phyloP scores from a whole-genome alignment of 2,329 filamentous ascomycete genomes.

The Tolypocladium album region DNA sequence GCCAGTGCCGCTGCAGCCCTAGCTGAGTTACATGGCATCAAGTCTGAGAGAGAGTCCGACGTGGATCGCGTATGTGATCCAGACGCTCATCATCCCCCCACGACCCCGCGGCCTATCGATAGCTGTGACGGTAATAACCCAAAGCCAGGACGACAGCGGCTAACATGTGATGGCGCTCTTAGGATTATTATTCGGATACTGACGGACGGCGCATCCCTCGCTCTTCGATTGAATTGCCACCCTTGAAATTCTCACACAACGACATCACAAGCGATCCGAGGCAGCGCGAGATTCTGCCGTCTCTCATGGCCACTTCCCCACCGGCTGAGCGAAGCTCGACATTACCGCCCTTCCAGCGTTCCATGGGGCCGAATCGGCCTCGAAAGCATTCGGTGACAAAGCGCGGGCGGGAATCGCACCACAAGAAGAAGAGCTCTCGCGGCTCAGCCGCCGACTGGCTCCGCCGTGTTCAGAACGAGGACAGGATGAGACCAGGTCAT shows the following conservation, averaged over 20 bases:
- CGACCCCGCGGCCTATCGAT: slow-evolving; percentile 16
- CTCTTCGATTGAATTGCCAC: slow-evolving; percentile 62
- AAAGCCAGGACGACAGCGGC: neutral
- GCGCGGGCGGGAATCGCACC: slow-evolving; percentile 61
- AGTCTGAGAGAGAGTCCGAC: slow-evolving; percentile 67
- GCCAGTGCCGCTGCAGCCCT: slow-evolving; percentile 72
- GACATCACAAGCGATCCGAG: slow-evolving; percentile 65
- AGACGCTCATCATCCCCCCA: neutral
- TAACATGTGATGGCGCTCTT: slow-evolving; percentile 2
- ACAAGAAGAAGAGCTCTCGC: slow-evolving; percentile 68
- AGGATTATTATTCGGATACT: slow-evolving; percentile 62
- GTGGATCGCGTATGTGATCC: slow-evolving; percentile 55
- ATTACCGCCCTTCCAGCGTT: slow-evolving; percentile 70
- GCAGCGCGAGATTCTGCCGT: slow-evolving; percentile 69
- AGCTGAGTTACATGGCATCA: slow-evolving; percentile 70
- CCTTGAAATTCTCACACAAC: slow-evolving; percentile 46
- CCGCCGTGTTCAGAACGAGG: slow-evolving; percentile 46
- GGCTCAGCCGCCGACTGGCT: slow-evolving; percentile 60
- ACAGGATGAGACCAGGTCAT: slow-evolving; percentile 53
- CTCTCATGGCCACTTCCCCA: slow-evolving; percentile 70
- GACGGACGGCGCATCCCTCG: slow-evolving; percentile 54
- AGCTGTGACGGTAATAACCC: slow-evolving; percentile 5
- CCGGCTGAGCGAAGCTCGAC: slow-evolving; percentile 73
- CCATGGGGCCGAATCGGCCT: slow-evolving; percentile 59
- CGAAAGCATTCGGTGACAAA: slow-evolving; percentile 83